phyloP scores from a whole-genome alignment of 2,329 filamentous ascomycete genomes.

The Sclerotiophoma versabilis region DNA sequence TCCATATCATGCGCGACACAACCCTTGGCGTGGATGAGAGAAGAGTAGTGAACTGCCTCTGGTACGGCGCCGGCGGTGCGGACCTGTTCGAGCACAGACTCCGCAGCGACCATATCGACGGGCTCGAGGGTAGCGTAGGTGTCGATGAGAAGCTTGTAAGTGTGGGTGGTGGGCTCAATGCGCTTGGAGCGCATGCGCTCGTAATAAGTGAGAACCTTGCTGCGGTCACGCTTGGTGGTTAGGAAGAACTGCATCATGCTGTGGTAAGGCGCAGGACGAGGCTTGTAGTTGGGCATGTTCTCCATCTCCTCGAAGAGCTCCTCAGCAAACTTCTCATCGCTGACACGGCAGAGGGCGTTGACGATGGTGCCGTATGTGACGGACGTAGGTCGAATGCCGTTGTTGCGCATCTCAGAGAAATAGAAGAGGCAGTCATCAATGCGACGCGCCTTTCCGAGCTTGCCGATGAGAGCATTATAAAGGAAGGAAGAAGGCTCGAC shows the following conservation, averaged over 20 bases:
- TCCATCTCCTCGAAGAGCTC: conserved; percentile 99
- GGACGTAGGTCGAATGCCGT: conserved; percentile 92
- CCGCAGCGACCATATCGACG: conserved; percentile 85
- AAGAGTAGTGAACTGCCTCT: conserved; percentile 94
- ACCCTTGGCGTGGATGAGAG: conserved; percentile 92
- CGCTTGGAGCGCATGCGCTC: conserved; percentile 88
- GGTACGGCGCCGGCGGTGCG: conserved; percentile 75
- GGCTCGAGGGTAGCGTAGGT: conserved; percentile 94
- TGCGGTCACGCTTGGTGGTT: conserved; percentile 93
- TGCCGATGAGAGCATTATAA: conserved; percentile 97
- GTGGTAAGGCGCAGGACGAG: conserved; percentile 95
- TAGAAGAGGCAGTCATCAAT: conserved; percentile 99
- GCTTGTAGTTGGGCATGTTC: conserved; percentile 97
- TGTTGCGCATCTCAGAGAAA: conserved; percentile 94
- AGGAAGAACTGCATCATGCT: conserved; percentile 99
- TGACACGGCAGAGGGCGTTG: conserved; percentile 95
- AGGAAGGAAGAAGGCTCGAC: conserved; percentile 96
- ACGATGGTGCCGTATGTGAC: conserved; percentile 99
- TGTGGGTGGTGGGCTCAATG: conserved; percentile 92
- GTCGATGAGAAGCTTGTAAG: conserved; percentile 96
- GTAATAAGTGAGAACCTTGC: conserved; percentile 93
- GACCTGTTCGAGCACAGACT: conserved; percentile 82
- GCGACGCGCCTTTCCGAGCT: conserved; percentile 94
- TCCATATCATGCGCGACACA: conserved; percentile 92
- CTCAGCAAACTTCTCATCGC: conserved; percentile 96